phyloP scores from a whole-genome alignment of 345 rosid species.

The Populus davidiana region DNA sequence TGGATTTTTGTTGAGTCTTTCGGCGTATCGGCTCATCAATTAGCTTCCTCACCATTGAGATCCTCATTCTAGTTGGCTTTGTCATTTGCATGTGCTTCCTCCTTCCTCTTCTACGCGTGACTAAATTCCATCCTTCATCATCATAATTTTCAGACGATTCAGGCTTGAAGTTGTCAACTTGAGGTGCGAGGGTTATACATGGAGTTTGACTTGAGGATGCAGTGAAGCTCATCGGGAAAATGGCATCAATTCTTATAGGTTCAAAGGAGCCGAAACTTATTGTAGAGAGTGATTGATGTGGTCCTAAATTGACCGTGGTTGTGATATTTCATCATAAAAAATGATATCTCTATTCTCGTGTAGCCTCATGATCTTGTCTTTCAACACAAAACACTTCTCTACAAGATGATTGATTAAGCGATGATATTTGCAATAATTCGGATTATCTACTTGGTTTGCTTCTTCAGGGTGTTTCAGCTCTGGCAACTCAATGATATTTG shows the following conservation, averaged over 20 bases:
- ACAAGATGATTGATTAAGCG: too few species aligned
- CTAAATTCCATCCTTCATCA: not conserved
- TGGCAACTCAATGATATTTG: too few species aligned
- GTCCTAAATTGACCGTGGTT: not conserved
- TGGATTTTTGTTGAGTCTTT: too few species aligned
- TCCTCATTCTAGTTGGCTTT: not conserved
- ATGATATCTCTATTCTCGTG: too few species aligned
- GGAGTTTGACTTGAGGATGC: not conserved
- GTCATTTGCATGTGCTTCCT: not conserved
- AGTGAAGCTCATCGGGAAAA: not conserved
- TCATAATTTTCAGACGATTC: not conserved
- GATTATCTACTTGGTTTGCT: too few species aligned
- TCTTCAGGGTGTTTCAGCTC: too few species aligned
- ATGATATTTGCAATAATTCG: too few species aligned
- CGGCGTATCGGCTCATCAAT: too few species aligned
- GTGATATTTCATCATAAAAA: not conserved
- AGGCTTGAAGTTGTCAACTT: not conserved
- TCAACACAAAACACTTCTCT: too few species aligned
- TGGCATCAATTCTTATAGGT: not conserved
- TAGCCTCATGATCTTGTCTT: too few species aligned
- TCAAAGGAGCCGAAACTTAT: not conserved
- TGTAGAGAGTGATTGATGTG: not conserved
- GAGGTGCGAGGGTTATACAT: not conserved
- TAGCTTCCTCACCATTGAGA: too few species aligned
- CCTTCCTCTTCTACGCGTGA: not conserved